Base-by-base conservation (phyloP, 2,329 filamentous ascomycete genomes). In the Xylariaceae sp. region DNA sequence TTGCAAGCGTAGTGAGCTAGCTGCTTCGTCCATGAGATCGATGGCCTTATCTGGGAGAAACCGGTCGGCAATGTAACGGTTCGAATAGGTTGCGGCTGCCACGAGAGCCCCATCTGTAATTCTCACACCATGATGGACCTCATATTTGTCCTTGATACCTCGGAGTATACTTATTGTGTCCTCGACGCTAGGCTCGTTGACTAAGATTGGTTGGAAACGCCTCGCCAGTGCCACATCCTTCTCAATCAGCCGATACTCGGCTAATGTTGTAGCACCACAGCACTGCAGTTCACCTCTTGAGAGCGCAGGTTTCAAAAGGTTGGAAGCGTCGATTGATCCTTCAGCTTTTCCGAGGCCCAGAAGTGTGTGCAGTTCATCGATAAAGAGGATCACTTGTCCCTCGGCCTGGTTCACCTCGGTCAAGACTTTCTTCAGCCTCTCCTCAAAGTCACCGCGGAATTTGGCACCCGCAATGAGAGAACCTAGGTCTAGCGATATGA, bases 31-130 rank as follows among this genome's bases (percentile, higher is more conserved):
- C 71, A 99, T 94, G 13, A 97, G 74, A 70, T 97, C 94, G 59
- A 99, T 97, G 2, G 94, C 94, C 71, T 97, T 97, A 73, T 99
- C 94, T 0, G 94, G 94, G 0, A 97, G 78, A 73, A 96, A 97
- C 1, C 94, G 87, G 68, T 97, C 93, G 11, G 92, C 97, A 63
- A 99, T 94, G 71, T 97, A 99, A 45, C 94, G 88, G 67, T 97
- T 97, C 58, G 90, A 94, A 68, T 95, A 89, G 0, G 91, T 89
- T 2, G 93, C 92, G 2, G 94, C 93, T 1, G 94, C 92, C 11
- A 99, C 93, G 9, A 97, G 77, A 6, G 94, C 92, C 2, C 89
- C 88, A 65, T 97, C 94, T 0, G 91, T 96, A 61, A 99, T 97
- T 48, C 92, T 83, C 0, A 97, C 93, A 73, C 94, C 93, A 67